These are phyloP conservation scores for Elymus sibiricus DNA, from an alignment of 176 grass and related monocot genomes.

Conservation along the genomic window DNA sequence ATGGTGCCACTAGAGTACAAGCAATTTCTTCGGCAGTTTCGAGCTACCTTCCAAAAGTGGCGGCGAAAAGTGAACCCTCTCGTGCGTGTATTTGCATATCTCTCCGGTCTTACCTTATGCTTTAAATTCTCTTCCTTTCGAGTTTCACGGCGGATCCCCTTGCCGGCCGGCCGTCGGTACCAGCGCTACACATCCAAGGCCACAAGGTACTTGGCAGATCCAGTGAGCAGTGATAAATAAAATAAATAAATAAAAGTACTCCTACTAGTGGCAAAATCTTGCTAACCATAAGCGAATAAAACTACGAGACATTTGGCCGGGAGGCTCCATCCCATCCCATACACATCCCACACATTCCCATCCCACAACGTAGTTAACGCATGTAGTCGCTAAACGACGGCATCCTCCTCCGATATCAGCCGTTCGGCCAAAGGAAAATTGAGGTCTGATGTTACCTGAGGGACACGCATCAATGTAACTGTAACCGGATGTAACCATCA, in stretches of 20 bases:
- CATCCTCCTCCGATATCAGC: neutral
- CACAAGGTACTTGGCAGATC: neutral
- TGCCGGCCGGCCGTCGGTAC: neutral
- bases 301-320: neutral
- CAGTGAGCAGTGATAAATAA: neutral
- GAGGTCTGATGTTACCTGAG: neutral
- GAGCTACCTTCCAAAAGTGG: neutral
- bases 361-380: neutral
- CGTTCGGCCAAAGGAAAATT: neutral
- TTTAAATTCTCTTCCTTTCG: neutral
- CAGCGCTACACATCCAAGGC: no score
- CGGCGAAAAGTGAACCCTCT: neutral
- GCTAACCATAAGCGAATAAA: neutral
- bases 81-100: neutral
- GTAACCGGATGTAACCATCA: neutral
- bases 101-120: neutral
- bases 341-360: neutral
- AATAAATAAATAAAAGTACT: no score
- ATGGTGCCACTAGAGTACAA: neutral
- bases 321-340: neutral
- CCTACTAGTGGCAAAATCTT: neutral
- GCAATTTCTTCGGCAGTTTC: conserved; percentile 6
- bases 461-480: neutral
- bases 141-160: no score
- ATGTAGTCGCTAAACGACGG: neutral